These are phyloP conservation scores for Trichoderma atroviride DNA, from an alignment of 2,329 filamentous ascomycete genomes.

Conservation along the genomic window DNA sequence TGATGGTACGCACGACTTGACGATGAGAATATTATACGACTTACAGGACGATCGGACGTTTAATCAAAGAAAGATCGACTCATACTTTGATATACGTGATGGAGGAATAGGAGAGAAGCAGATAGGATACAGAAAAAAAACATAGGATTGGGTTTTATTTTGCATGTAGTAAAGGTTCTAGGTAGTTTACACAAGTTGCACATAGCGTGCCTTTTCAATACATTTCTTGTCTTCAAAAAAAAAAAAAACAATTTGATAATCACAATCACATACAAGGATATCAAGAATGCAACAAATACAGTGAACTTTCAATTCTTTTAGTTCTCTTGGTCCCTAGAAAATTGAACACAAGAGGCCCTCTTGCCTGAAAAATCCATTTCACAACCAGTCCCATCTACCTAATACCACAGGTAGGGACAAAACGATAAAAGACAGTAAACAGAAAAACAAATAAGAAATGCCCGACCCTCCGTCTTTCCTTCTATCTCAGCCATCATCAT, in stretches of 20 bases:
- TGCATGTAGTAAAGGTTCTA: slow-evolving; percentile 5
- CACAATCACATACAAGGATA: background rate
- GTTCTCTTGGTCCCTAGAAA: background rate
- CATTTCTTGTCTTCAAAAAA: background rate
- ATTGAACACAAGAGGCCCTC: background rate
- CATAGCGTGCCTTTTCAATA: background rate
- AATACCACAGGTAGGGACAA: background rate
- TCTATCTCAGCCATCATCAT: slow-evolving; percentile 17
- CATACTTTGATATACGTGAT: background rate
- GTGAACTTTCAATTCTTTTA: slow-evolving; percentile 2
- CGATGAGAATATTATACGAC: slow-evolving; percentile 1
- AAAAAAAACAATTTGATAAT: background rate
- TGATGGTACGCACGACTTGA: background rate
- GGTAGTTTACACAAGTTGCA: background rate
- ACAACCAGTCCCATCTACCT: background rate
- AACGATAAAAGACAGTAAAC: background rate
- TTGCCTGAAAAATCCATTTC: background rate
- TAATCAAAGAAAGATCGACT: background rate
- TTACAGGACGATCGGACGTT: background rate
- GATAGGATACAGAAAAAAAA: slow-evolving; percentile 12
- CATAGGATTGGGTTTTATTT: background rate
- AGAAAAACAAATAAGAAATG: background rate
- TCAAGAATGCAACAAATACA: background rate
- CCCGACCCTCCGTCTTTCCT: background rate
- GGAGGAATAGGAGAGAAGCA: background rate